Conservation (phyloP, 148 eudicot genomes). For the Spergularia bocconei region DNA sequence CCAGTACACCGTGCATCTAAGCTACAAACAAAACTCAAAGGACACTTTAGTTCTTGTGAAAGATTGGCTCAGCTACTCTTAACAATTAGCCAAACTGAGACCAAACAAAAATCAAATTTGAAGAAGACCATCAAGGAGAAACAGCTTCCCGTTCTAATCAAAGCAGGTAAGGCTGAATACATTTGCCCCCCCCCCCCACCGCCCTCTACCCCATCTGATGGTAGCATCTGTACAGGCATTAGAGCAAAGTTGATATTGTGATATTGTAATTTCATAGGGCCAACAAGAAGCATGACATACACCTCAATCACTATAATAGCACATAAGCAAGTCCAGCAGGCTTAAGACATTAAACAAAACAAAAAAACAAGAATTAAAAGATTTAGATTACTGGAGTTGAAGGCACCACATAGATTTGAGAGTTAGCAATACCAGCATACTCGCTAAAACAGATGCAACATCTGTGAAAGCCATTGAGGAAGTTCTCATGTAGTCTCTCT, state of each 20-base stretch:
- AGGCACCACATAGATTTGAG: background rate
- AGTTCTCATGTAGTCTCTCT: slow-evolving; percentile 56
- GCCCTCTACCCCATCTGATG: background rate
- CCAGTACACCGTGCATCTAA: background rate
- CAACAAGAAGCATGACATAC: background rate
- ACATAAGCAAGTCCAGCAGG: no score
- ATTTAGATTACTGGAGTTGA: background rate
- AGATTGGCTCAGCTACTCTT: no score
- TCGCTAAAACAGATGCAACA: slow-evolving; percentile 89
- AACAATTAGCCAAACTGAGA: no score
- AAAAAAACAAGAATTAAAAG: background rate
- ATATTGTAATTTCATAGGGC: no score
- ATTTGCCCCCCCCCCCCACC: background rate
- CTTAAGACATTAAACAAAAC: background rate
- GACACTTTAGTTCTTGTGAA: no score
- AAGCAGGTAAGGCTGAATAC: no score
- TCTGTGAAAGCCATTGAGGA: slow-evolving; percentile 59
- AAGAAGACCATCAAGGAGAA: no score
- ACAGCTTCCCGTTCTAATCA: no score
- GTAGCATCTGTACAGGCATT: background rate
- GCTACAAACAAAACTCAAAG: background rate
- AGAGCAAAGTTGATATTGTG: background rate
- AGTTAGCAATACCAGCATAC: slow-evolving; percentile 55
- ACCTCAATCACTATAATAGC: background rate
- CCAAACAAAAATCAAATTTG: no score